Evolutionary conservation across 2,329 filamentous ascomycete genomes (phyloP), one percentile per base, ranked within the genome.

Genomic region (Fusarium scirpi): DNA sequence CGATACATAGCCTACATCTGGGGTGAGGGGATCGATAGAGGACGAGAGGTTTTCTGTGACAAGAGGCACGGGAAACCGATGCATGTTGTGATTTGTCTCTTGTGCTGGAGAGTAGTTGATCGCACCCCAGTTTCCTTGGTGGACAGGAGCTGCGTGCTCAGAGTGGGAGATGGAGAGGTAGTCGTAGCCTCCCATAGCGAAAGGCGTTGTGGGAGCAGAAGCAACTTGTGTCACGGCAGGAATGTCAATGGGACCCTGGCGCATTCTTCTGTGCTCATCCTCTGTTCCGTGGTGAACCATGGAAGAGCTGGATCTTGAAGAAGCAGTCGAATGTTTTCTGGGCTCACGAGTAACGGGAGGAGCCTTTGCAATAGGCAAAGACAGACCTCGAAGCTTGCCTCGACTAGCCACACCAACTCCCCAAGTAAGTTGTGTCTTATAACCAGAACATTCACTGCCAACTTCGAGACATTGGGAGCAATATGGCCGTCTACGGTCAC

Each of bases 401-500:
- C 95, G 91, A 82, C 94, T 98, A 60, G 95, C 95, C 63, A 98
- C 95, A 54, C 95, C 95, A 49, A 98, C 93, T 44, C 94, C 94
- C 95, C 95, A 98, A 48, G 95, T 98, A 81, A 98, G 86, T 74
- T 95, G 94, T 18, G 95, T 98, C 83, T 97, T 97, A 85, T 98
- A 98, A 64, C 95, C 95, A 29, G 93, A 94, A 83, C 95, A 98
- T 78, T 97, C 94, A 79, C 94, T 94, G 71, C 94, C 94, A 70
- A 94, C 87, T 74, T 97, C 93, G 69, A 98, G 88, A 80, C 95
- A 99, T 82, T 94, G 94, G 46, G 94, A 94, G 83, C 96, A 98
- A 82, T 98, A 98, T 11, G 95, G 95, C 76, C 95, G 89, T 78
- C 94, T 90, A 74, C 95, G 90, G 82, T 98, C 95, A 84, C 95